phyloP scores from a whole-genome alignment of 2,329 filamentous ascomycete species.

The Bipolaris cookei region DNA sequence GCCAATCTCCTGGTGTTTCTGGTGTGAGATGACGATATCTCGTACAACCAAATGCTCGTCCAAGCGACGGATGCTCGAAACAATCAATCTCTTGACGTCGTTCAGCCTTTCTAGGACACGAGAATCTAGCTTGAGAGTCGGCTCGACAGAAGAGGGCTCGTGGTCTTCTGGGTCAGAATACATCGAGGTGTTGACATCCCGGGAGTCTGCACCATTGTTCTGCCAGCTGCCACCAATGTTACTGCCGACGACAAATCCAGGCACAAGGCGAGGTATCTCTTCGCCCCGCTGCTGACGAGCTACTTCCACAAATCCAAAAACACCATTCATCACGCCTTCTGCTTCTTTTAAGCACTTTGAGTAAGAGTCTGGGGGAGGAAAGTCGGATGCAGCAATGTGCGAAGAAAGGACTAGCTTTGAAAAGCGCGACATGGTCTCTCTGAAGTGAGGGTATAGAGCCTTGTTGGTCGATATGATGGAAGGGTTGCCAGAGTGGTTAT shows the following conservation, averaged over 20 bases:
- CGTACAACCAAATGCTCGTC: conserved; percentile 80
- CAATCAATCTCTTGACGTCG: conserved; percentile 81
- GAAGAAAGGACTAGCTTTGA: conserved; percentile 98
- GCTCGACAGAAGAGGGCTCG: conserved; percentile 71
- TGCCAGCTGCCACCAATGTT: conserved; percentile 86
- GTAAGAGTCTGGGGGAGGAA: conserved; percentile 90
- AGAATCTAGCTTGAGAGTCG: conserved; percentile 74
- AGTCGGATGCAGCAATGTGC: conserved; percentile 95
- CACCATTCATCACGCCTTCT: conserved; percentile 91
- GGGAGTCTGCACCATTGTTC: conserved; percentile 67
- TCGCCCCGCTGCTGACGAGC: conserved; percentile 92
- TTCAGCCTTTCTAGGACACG: conserved; percentile 83
- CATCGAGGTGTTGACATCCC: conserved; percentile 68
- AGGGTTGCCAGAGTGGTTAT: conserved; percentile 97
- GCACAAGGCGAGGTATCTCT: conserved; percentile 88
- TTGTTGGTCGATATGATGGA: conserved; percentile 99
- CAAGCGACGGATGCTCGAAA: conserved; percentile 83
- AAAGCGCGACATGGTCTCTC: conserved; percentile 99
- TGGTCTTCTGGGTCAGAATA: conserved; percentile 86
- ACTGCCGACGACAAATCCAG: conserved; percentile 90
- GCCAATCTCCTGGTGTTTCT: conserved; percentile 78
- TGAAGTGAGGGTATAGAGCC: conserved; percentile 92
- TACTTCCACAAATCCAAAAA: conserved; percentile 96
- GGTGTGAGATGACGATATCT: conserved; percentile 81
- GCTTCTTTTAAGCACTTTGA: conserved; percentile 96